Percentiles rank a stretch among this genome's conserved stretches.
Conservation (phyloP, 331 rosid species). For the Stylosanthes scabra region DNA sequence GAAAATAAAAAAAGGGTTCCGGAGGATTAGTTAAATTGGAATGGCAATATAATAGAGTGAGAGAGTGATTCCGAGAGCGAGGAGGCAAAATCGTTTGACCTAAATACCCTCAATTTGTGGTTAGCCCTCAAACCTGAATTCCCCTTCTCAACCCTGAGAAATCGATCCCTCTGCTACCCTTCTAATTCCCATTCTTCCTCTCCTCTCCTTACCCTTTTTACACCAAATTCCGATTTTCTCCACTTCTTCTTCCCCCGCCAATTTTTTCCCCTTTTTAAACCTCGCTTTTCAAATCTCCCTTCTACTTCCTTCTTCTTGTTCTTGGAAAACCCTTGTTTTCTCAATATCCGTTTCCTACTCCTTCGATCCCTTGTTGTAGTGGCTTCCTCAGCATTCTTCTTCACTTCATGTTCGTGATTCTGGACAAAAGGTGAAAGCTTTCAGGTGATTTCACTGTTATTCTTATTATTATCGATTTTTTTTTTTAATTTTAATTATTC, state of each 20-base stretch:
- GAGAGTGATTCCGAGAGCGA: too few species aligned
- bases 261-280: background rate
- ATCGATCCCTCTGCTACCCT: conserved; percentile 66
- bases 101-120: conserved; percentile 69
- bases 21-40: too few species aligned
- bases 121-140: conserved; percentile 53
- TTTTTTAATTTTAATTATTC: background rate
- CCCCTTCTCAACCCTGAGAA: conserved; percentile 70
- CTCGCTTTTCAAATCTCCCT: conserved; percentile 28
- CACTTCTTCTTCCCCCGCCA: conserved; percentile 43
- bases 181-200: conserved; percentile 50
- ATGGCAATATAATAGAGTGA: too few species aligned
- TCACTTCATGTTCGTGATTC: conserved; percentile 39
- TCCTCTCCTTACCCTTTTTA: conserved; percentile 52
- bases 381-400: conserved; percentile 23
- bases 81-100: conserved; percentile 51
- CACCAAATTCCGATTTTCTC: conserved; percentile 46
- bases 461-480: conserved; percentile 9
- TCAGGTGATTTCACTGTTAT: conserved; percentile 14
- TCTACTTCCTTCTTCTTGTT: too few species aligned
- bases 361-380: background rate
- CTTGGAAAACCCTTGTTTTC: conserved; percentile 37
- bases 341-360: conserved; percentile 29
- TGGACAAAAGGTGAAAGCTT: conserved; percentile 5
- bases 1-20: background rate